phyloP scores from a whole-genome alignment of 768 basidiomycete species.

The Thelephora aurantiotincta region DNA sequence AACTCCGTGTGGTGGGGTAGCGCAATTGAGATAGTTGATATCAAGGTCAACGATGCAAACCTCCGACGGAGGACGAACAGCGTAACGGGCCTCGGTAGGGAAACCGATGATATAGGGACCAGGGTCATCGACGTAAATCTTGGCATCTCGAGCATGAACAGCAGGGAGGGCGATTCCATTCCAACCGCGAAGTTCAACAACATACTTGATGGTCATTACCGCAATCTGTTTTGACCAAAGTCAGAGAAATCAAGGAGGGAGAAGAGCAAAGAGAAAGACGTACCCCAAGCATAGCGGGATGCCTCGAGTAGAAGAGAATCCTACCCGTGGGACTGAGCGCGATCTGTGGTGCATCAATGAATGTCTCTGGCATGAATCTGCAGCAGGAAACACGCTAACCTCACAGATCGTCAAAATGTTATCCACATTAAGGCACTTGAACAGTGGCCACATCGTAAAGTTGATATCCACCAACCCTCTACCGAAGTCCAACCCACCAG shows the following conservation, averaged over 20 bases:
- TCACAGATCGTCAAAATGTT: slow-evolving; percentile 90
- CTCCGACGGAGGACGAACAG: slow-evolving; percentile 61
- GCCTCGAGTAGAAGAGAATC: slow-evolving; percentile 76
- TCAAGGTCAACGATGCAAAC: slow-evolving; percentile 54
- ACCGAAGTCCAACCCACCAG: slow-evolving; percentile 89
- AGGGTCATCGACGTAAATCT: slow-evolving; percentile 90
- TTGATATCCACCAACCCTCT: slow-evolving; percentile 86
- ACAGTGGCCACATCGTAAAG: slow-evolving; percentile 94
- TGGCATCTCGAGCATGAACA: slow-evolving; percentile 81
- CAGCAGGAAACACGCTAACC: slow-evolving; percentile 25
- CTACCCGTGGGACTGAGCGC: slow-evolving; percentile 80
- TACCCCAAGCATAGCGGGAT: slow-evolving; percentile 85
- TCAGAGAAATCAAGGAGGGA: slow-evolving; percentile 1
- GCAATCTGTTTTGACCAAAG: slow-evolving; percentile 39
- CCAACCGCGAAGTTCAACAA: slow-evolving; percentile 90
- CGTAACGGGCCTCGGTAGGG: slow-evolving; percentile 72
- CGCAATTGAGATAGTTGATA: slow-evolving; percentile 27
- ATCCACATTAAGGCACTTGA: slow-evolving; percentile 85
- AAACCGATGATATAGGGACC: slow-evolving; percentile 95
- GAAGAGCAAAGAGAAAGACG: slow-evolving; percentile 8
- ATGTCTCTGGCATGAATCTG: not conserved
- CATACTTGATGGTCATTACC: slow-evolving; percentile 81
- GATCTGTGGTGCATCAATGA: slow-evolving; percentile 30
- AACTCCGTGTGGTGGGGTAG: slow-evolving; percentile 59
- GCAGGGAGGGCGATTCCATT: slow-evolving; percentile 73